phyloP scores from a whole-genome alignment of 108 stramenopile species.

The Skeletonema menzelii region DNA sequence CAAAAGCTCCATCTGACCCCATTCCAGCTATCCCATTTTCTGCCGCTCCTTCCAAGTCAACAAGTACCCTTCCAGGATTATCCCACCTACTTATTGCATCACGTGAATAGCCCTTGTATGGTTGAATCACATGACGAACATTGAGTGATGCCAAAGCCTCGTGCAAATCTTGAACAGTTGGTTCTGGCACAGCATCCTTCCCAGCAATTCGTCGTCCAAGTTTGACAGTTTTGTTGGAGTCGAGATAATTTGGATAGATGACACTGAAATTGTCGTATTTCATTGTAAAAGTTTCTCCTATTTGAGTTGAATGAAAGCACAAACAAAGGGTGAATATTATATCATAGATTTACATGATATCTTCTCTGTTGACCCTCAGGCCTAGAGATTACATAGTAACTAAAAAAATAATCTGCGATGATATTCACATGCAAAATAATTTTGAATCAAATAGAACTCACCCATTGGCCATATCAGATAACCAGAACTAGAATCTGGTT shows the following conservation, averaged over 20 bases:
- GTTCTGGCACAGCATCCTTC: constrained; percentile 64
- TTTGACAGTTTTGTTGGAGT: constrained; percentile 74
- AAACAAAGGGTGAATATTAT: no score
- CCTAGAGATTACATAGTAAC: no score
- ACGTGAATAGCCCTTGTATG: constrained; percentile 82
- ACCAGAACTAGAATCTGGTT: constrained; percentile 66
- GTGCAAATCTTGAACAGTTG: constrained; percentile 71
- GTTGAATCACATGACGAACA: constrained; percentile 84
- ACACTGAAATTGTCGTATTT: constrained; percentile 54
- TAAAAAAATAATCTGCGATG: no score
- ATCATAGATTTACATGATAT: no score
- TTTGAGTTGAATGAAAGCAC: no score
- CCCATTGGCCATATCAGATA: constrained; percentile 79
- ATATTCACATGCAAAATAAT: neutral
- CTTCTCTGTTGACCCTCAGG: no score
- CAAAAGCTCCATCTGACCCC: constrained; percentile 29
- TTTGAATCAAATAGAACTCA: constrained; percentile 19
- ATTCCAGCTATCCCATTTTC: constrained; percentile 27
- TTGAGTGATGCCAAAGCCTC: constrained; percentile 66
- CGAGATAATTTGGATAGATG: constrained; percentile 83
- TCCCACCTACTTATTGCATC: constrained; percentile 75
- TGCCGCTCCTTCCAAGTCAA: constrained; percentile 40
- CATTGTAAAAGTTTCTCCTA: constrained; percentile 74
- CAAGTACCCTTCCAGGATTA: constrained; percentile 72
- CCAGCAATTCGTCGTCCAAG: constrained; percentile 67